A percentile compares a stretch with the other conserved stretches of the same genome.
These are phyloP conservation scores for Globisporangium takayamanum DNA, from an alignment of 352 stramenopile genomes.

Conservation along the genomic window DNA sequence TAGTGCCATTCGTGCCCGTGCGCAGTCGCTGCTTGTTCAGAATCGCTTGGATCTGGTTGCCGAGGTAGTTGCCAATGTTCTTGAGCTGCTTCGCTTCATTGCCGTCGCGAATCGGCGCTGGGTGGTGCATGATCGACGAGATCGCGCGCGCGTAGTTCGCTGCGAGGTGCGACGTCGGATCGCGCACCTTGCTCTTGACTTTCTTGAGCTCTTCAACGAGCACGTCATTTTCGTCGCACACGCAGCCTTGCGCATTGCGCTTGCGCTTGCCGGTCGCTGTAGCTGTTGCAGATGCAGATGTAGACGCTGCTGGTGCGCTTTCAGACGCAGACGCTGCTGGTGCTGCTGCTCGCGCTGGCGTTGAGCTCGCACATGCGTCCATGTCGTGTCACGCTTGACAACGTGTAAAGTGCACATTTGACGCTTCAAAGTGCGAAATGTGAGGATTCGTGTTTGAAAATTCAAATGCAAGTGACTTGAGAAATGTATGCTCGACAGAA, in stretches of 20 bases:
- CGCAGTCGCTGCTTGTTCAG: conserved; percentile 32
- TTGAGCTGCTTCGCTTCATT: conserved; percentile 57
- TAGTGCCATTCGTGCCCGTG: not conserved
- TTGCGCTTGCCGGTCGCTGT: conserved; percentile 27
- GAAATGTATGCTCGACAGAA: not conserved
- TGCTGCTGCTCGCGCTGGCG: not conserved
- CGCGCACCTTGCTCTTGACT: conserved; percentile 43
- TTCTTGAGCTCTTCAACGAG: conserved; percentile 67
- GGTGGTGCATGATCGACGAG: conserved; percentile 51
- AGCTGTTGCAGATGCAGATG: not conserved
- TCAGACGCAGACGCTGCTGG: not conserved
- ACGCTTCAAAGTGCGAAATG: not conserved
- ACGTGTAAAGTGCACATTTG: not conserved
- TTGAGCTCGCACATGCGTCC: not conserved
- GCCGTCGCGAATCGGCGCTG: conserved; percentile 32
- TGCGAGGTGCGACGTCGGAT: conserved; percentile 52
- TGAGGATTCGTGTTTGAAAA: conserved; percentile 23
- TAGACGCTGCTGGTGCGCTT: not conserved
- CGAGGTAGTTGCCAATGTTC: conserved; percentile 82
- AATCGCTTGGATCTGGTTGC: conserved; percentile 78
- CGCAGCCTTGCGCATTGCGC: conserved; percentile 40
- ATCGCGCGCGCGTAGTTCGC: conserved; percentile 69
- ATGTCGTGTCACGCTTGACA: too few species aligned
- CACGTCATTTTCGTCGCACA: conserved; percentile 51
- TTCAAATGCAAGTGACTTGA: conserved; percentile 7